These are phyloP conservation scores for Sphenostylis stenocarpa DNA, from an alignment of 306 rosid species.

Conservation along the genomic window DNA sequence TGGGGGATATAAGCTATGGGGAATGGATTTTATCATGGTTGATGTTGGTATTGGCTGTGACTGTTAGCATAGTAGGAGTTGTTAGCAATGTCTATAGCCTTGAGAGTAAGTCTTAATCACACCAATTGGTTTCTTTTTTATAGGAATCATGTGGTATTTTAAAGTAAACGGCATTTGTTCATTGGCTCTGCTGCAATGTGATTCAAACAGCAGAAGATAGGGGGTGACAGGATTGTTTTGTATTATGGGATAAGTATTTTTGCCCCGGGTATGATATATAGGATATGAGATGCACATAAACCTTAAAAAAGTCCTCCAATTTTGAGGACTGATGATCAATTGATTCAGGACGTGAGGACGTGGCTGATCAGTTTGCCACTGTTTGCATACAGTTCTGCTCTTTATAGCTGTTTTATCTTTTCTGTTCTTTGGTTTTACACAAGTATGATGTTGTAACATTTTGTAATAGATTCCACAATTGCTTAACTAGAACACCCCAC, in stretches of 20 bases:
- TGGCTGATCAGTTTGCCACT: slow-evolving; percentile 33
- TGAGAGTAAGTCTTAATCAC: slow-evolving; percentile 52
- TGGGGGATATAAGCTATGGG: slow-evolving; percentile 50
- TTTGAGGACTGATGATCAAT: slow-evolving; percentile 23
- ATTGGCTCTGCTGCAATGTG: slow-evolving; percentile 21
- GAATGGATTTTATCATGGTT: slow-evolving; percentile 65
- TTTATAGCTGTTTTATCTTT: slow-evolving; percentile 2
- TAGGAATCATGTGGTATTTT: slow-evolving; percentile 16
- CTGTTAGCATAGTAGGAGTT: slow-evolving; percentile 75
- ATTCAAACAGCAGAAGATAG: slow-evolving; percentile 19
- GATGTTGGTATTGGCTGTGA: slow-evolving; percentile 66
- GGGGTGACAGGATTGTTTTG: slow-evolving; percentile 31
- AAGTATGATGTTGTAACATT: slow-evolving; percentile 34
- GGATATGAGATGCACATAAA: slow-evolving; percentile 36
- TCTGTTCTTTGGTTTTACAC: slow-evolving; percentile 12
- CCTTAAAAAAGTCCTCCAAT: slow-evolving; percentile 30
- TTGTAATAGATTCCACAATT: slow-evolving; percentile 15
- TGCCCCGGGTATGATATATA: slow-evolving; percentile 18
- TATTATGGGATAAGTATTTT: background rate
- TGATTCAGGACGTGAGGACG: slow-evolving; percentile 19
- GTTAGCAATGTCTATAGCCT: slow-evolving; percentile 71
- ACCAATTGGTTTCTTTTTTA: slow-evolving; percentile 28
- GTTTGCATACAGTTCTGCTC: slow-evolving; percentile 23
- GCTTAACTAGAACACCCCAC: background rate
- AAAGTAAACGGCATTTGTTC: slow-evolving; percentile 21